phyloP scores from a whole-genome alignment of 2,329 filamentous ascomycete genomes.

The Ophiostoma quercus region DNA sequence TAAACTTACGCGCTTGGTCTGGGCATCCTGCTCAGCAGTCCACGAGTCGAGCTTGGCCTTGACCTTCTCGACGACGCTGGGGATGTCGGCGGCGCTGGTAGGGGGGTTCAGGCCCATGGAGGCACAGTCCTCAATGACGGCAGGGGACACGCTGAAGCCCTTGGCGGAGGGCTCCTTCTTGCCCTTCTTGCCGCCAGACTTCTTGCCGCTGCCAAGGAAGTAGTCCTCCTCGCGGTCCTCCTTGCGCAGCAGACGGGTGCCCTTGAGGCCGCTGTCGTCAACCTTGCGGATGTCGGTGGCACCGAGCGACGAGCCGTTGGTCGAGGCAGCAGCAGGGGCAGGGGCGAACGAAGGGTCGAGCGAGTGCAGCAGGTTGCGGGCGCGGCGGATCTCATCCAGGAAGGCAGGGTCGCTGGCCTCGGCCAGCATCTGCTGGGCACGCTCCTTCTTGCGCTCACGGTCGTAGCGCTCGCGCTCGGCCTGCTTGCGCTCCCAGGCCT shows the following conservation, averaged over 20 bases:
- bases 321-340: slow-evolving; percentile 37
- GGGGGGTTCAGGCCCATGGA: slow-evolving; percentile 83
- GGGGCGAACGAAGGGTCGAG: slow-evolving; percentile 70
- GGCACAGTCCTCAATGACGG: slow-evolving; percentile 83
- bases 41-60: slow-evolving; percentile 86
- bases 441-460: slow-evolving; percentile 68
- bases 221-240: slow-evolving; percentile 84
- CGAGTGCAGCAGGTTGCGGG: slow-evolving; percentile 81
- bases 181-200: slow-evolving; percentile 71
- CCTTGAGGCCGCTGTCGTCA: slow-evolving; percentile 78
- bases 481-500: slow-evolving; percentile 69
- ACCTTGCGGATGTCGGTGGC: slow-evolving; percentile 78
- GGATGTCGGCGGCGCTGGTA: slow-evolving; percentile 77
- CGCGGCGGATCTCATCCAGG: slow-evolving; percentile 84
- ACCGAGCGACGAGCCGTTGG: slow-evolving; percentile 62
- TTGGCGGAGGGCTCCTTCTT: slow-evolving; percentile 46
- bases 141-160: slow-evolving; percentile 77
- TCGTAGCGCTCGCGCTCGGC: slow-evolving; percentile 71
- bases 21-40: slow-evolving; percentile 82
- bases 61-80: slow-evolving; percentile 76
- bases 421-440: slow-evolving; percentile 69
- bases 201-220: slow-evolving; percentile 71
- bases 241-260: slow-evolving; percentile 77
- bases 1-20: slow-evolving; percentile 78
- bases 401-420: slow-evolving; percentile 84